Conservation (phyloP, 176 grass and related monocot species). For the Cenchrus purpureus region DNA sequence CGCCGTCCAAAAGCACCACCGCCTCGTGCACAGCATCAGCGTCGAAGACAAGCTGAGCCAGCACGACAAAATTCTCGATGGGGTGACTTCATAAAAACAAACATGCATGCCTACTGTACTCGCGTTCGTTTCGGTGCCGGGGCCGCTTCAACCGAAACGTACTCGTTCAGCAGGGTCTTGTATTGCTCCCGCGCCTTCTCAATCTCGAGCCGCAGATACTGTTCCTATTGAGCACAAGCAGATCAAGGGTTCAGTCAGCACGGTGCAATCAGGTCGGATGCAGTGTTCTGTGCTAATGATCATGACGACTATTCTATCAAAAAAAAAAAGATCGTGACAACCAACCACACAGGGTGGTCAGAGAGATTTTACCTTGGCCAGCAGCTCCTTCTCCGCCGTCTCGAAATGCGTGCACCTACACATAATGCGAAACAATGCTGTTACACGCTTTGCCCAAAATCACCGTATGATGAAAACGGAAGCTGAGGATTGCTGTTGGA, state of each 20-base stretch:
- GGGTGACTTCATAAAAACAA: too few relatives aligned
- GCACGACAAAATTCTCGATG: too few relatives aligned
- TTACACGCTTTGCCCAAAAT: neutral
- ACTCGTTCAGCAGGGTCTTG: constrained; percentile 30
- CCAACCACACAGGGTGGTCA: neutral
- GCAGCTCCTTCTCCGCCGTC: constrained; percentile 31
- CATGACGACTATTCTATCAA: neutral
- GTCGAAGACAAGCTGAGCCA: too few relatives aligned
- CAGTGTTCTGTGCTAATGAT: neutral
- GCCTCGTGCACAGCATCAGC: neutral
- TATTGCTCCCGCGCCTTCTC: constrained; percentile 25
- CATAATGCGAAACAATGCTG: neutral
- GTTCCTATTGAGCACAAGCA: constrained; percentile 27
- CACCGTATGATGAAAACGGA: neutral
- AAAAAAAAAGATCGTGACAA: too few relatives aligned
- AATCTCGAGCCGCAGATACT: constrained; percentile 23
- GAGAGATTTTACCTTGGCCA: constrained; percentile 40
- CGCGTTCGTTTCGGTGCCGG: neutral
- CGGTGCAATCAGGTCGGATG: neutral
- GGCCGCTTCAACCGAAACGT: constrained; percentile 1
- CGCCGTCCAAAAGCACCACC: neutral
- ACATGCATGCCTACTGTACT: neutral
- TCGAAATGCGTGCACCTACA: constrained; percentile 41
- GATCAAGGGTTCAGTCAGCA: neutral
- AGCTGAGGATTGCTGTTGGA: too few relatives aligned